Evolutionary conservation across 2,329 filamentous ascomycete species (phyloP), one percentile per base, ranked within the genome.

Genomic region (Cryphonectria nitschkei): DNA sequence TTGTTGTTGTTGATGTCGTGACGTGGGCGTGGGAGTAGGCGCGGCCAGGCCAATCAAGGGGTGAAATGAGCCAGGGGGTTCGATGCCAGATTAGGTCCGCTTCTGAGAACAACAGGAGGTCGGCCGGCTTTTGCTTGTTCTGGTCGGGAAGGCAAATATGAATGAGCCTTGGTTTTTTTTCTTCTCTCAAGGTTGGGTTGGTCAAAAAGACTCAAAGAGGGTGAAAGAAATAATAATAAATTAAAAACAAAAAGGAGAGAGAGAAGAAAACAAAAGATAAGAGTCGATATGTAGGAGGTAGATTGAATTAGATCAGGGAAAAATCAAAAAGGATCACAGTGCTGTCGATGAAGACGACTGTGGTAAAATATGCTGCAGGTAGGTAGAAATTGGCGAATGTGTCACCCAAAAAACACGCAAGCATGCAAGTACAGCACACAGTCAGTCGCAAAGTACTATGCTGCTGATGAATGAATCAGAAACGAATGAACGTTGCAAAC

Each of bases 291-390:
- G 46, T n/a, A 50, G 7, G 46, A 11, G 39, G 46, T 50, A 22
- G 7, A 50, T 50, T 50, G 22, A 50, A 50, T 50, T 50, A 50
- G 19, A 46, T 16, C 2, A 46, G 22, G 9, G 26, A 32, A 26
- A 67, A 39, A 64, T 64, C 29, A 52, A 34, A 34, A 34, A 34
- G 34, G 39, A 66, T 61, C 54, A 67, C 71, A 73, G 71, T 73
- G 50, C 64, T 64, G 69, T 62, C 71, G 71, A 50, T 73, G 34
- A 73, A 71, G 71, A 73, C 69, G 71, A 73, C 71, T 73, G 71
- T 64, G 69, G 62, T 64, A n/a, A 11, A 14, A 26, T 19, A 13
- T 16, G 3, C 3, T 14, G 2, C 8, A n/a, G 2, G 46, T 50
- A 50, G 16, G 46, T 9, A 50, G 19, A n/a, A 50, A 43, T 43